Evolutionary conservation across 2,329 filamentous ascomycete species (phyloP).

Genomic region (Fusarium equiseti): DNA sequence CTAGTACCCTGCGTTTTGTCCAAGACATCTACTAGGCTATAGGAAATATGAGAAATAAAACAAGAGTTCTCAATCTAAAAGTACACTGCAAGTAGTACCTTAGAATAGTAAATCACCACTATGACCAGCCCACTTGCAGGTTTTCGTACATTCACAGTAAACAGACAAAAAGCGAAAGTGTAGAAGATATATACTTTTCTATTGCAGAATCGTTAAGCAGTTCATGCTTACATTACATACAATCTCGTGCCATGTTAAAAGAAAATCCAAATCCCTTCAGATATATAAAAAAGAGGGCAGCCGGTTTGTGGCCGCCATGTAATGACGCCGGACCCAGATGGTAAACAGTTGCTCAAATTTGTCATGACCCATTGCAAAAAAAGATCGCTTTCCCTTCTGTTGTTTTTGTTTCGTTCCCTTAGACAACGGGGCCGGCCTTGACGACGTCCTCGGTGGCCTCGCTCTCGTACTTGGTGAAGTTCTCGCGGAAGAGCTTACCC

Average conservation of each 20-base stretch:
- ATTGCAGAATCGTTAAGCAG: constrained; percentile 45
- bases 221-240: constrained; percentile 46
- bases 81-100: not conserved
- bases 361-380: constrained; percentile 41
- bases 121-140: not conserved
- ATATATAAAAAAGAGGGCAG: constrained; percentile 43
- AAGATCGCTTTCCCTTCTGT: constrained; percentile 38
- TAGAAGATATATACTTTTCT: constrained; percentile 45
- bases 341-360: constrained; percentile 43
- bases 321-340: constrained; percentile 48
- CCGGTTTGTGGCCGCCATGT: constrained; percentile 44
- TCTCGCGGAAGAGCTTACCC: constrained; percentile 89
- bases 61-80: not conserved
- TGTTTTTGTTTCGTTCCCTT: constrained; percentile 31
- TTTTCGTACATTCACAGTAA: not conserved
- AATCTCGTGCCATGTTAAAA: constrained; percentile 42
- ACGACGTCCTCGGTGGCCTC: constrained; percentile 85
- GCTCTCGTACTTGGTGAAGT: constrained; percentile 95
- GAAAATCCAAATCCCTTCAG: constrained; percentile 35
- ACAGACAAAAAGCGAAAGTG: not conserved
- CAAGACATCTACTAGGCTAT: not conserved
- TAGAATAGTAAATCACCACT: not conserved
- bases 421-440: constrained; percentile 68
- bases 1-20: too few relatives aligned
- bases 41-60: not conserved